Evolutionary conservation across 768 basidiomycete species (phyloP).

Genomic region (Leccinum variicolor): DNA sequence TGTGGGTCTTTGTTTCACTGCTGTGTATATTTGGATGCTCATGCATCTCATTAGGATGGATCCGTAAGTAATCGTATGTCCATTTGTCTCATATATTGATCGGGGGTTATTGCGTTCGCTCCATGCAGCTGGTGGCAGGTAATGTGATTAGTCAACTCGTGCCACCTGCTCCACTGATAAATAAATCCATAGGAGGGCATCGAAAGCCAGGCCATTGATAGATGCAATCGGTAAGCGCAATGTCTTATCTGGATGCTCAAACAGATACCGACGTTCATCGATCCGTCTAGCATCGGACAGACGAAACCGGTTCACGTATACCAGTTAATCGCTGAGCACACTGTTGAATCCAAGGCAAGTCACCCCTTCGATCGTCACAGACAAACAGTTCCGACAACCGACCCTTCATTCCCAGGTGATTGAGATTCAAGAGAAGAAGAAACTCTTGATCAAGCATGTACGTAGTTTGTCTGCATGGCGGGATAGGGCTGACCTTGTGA

Average conservation of each 20-base stretch:
- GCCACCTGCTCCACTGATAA: conserved; percentile 8
- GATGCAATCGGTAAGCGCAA: conserved; percentile 61
- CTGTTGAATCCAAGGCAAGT: conserved; percentile 76
- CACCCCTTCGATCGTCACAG: background rate
- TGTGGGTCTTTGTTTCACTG: conserved; percentile 44
- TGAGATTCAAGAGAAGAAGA: conserved; percentile 86
- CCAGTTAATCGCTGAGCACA: conserved; percentile 86
- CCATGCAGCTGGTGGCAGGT: conserved; percentile 73
- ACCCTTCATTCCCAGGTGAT: conserved; percentile 46
- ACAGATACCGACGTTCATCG: conserved; percentile 1
- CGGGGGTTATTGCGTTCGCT: conserved; percentile 1
- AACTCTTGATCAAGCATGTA: conserved; percentile 73
- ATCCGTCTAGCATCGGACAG: conserved; percentile 62
- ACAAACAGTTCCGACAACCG: background rate
- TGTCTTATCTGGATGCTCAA: background rate
- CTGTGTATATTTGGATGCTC: background rate
- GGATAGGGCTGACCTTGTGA: background rate
- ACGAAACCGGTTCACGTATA: conserved; percentile 82
- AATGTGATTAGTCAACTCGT: conserved; percentile 7
- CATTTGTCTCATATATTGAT: conserved; percentile 11
- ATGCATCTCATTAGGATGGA: conserved; percentile 57
- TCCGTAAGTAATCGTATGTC: conserved; percentile 51
- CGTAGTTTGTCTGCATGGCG: background rate
- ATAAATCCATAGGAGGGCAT: conserved; percentile 59
- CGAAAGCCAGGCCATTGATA: conserved; percentile 79